A percentile compares a stretch with the other conserved stretches of the same genome.
Evolutionary conservation across 805 yeast species (phyloP).

Genomic region (Ogataea trehaloabstinens): DNA sequence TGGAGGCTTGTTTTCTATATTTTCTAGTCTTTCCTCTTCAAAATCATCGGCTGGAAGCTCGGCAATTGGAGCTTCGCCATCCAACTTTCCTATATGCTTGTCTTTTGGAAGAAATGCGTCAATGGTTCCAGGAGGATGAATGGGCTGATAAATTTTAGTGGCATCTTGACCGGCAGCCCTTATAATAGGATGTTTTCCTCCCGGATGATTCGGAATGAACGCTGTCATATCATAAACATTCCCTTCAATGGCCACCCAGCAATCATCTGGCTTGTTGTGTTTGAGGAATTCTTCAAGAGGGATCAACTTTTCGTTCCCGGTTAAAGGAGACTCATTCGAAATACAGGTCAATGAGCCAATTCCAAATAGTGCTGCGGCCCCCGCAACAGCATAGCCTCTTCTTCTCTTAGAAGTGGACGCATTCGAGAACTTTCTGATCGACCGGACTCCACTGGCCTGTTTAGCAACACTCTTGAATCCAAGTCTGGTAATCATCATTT

Average conservation of each 20-base stretch:
- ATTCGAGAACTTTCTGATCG: not conserved
- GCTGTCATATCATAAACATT: slow-evolving; percentile 77
- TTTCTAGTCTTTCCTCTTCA: slow-evolving; percentile 42
- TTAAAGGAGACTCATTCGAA: slow-evolving; percentile 1
- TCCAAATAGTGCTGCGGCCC: not conserved
- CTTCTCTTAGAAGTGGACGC: no score
- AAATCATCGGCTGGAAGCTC: slow-evolving; percentile 36
- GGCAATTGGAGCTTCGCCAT: slow-evolving; percentile 34
- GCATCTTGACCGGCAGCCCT: slow-evolving; percentile 52
- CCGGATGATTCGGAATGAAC: slow-evolving; percentile 48
- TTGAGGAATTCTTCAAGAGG: slow-evolving; percentile 42
- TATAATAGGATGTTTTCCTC: slow-evolving; percentile 46
- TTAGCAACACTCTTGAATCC: not conserved
- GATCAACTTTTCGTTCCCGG: slow-evolving; percentile 7
- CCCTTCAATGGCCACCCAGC: slow-evolving; percentile 84
- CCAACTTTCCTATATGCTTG: slow-evolving; percentile 56
- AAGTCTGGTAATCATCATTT: not conserved
- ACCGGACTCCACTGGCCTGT: not conserved
- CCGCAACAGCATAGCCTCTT: not conserved
- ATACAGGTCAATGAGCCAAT: not conserved
- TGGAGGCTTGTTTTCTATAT: slow-evolving; percentile 59
- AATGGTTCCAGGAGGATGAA: slow-evolving; percentile 88
- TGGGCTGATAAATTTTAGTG: slow-evolving; percentile 73
- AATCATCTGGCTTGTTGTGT: slow-evolving; percentile 58
- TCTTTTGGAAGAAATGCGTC: slow-evolving; percentile 56